Evolutionary conservation across 352 stramenopile genomes (phyloP).

Genomic region (Phytophthora rubi): DNA sequence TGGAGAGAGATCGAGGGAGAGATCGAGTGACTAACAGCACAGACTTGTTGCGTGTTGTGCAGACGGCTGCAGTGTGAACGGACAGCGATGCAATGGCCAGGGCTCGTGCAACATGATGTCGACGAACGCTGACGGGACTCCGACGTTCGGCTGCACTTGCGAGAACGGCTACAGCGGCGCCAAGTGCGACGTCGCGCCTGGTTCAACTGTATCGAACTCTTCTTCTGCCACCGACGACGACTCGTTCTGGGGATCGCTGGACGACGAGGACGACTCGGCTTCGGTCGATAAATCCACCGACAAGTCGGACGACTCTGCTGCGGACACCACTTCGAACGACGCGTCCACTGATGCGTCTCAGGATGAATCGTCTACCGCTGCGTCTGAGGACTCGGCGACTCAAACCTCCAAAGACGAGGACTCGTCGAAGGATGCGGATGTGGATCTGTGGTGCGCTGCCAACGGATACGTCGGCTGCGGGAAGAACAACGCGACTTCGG

Average conservation of each 20-base stretch:
- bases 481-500: slow-evolving; percentile 1
- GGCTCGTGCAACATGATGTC: slow-evolving; percentile 69
- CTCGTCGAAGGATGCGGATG: slow-evolving; percentile 1
- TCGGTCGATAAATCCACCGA: neutral
- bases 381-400: neutral
- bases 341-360: slow-evolving; percentile 1
- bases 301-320: slow-evolving; percentile 4
- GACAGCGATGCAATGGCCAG: slow-evolving; percentile 77
- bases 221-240: slow-evolving; percentile 13
- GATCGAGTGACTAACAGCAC: neutral
- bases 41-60: neutral
- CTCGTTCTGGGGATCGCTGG: slow-evolving; percentile 4
- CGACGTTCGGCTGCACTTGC: slow-evolving; percentile 68
- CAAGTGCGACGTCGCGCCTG: slow-evolving; percentile 44
- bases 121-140: slow-evolving; percentile 35
- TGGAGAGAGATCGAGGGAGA: neutral
- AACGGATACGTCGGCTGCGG: neutral
- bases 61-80: slow-evolving; percentile 60
- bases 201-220: slow-evolving; percentile 13
- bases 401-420: neutral
- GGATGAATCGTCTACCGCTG: slow-evolving; percentile 7
- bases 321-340: slow-evolving; percentile 5
- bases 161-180: slow-evolving; percentile 74
- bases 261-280: neutral
- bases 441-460: neutral